Percentiles rank a stretch among this genome's conserved stretches.
Conservation (phyloP, 2,329 filamentous ascomycete species). For the Hirsutella minnesotensis region DNA sequence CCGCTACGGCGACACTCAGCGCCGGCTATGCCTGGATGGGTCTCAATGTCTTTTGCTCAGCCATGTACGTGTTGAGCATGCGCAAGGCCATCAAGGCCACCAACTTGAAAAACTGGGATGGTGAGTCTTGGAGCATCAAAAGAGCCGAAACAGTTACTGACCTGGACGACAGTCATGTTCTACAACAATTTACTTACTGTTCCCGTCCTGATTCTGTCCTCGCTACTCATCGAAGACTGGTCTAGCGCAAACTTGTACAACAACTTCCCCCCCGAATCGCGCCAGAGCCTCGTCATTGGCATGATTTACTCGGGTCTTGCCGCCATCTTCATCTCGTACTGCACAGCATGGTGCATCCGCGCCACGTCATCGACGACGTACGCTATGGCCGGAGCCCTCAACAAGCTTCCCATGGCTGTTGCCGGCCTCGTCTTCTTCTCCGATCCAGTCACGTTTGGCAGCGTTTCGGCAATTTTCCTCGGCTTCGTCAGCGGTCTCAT, state of each 20-base stretch:
- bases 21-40: conserved; percentile 97
- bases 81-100: conserved; percentile 98
- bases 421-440: conserved; percentile 92
- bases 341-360: conserved; percentile 96
- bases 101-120: conserved; percentile 99
- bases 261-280: conserved; percentile 79
- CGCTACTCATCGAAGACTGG: conserved; percentile 85
- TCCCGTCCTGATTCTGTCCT: conserved; percentile 74
- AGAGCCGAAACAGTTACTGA: neutral
- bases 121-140: conserved; percentile 43
- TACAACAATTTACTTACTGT: conserved; percentile 99
- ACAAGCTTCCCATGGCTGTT: conserved; percentile 93
- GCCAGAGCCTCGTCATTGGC: conserved; percentile 69
- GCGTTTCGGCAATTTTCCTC: conserved; percentile 79
- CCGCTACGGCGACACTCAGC: conserved; percentile 79
- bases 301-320: conserved; percentile 92
- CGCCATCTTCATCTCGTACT: conserved; percentile 98
- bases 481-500: conserved; percentile 90
- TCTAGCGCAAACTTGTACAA: conserved; percentile 66
- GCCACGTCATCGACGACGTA: conserved; percentile 96
- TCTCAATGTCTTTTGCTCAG: conserved; percentile 90
- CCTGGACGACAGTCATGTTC: conserved; percentile 69
- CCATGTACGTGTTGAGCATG: conserved; percentile 83
- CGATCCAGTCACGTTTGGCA: conserved; percentile 83
- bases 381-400: conserved; percentile 95